Conservation (phyloP, 2,329 filamentous ascomycete genomes). For the Plenodomus lindquistii region DNA sequence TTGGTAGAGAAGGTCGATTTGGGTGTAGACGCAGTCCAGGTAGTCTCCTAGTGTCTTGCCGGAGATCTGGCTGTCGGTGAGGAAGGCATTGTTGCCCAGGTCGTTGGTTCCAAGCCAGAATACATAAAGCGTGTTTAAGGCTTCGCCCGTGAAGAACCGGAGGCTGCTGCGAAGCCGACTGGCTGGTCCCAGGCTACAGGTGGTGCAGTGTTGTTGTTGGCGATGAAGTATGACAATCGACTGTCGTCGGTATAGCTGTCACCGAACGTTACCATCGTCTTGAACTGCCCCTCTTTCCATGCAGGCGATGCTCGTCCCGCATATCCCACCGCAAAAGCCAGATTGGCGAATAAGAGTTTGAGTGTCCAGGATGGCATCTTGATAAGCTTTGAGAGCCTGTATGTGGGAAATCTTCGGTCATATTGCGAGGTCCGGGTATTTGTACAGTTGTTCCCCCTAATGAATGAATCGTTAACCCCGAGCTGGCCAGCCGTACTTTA, state of each 20-base stretch:
- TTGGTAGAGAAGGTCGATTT: slow-evolving; percentile 66
- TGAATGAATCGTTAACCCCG: too few species aligned
- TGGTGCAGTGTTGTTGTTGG: slow-evolving; percentile 60
- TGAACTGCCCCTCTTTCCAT: slow-evolving; percentile 56
- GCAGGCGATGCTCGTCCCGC: slow-evolving; percentile 13
- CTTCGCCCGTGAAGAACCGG: slow-evolving; percentile 58
- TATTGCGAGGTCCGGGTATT: slow-evolving; percentile 10
- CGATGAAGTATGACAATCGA: slow-evolving; percentile 65
- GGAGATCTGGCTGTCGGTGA: slow-evolving; percentile 64
- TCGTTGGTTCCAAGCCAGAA: slow-evolving; percentile 86
- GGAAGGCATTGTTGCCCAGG: slow-evolving; percentile 66
- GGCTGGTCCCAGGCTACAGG: slow-evolving; percentile 62
- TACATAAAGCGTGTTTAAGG: slow-evolving; percentile 69
- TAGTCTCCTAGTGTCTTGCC: slow-evolving; percentile 67
- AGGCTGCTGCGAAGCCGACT: slow-evolving; percentile 58
- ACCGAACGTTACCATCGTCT: slow-evolving; percentile 70
- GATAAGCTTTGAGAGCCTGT: slow-evolving; percentile 6
- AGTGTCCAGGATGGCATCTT: slow-evolving; percentile 28
- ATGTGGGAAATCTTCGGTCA: neutral
- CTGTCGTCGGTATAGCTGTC: slow-evolving; percentile 79
- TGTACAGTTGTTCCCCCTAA: too few species aligned
- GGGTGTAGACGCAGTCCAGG: slow-evolving; percentile 68
- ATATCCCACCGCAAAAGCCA: slow-evolving; percentile 22
- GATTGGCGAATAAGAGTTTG: slow-evolving; percentile 22
- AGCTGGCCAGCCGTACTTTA: too few species aligned